Evolutionary conservation across 139 green algal species (phyloP).

Genomic region (Ulvella scutata): DNA sequence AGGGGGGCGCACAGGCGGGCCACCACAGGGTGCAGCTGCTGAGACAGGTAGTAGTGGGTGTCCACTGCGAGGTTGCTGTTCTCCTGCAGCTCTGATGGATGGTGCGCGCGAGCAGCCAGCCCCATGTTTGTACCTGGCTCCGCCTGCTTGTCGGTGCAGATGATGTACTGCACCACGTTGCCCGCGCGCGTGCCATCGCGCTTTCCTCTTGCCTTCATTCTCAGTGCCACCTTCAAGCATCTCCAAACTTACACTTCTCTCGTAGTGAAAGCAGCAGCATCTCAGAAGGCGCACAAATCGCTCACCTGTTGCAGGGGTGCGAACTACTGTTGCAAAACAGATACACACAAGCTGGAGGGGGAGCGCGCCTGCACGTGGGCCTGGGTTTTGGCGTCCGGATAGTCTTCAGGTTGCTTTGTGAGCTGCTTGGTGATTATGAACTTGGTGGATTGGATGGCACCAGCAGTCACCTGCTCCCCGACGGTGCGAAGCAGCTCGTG

Average conservation of each 20-base stretch:
- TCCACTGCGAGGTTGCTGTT: conserved; percentile 47
- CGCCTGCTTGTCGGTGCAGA: conserved; percentile 49
- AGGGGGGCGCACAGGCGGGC: conserved; percentile 73
- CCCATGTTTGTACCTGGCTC: not conserved
- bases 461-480: conserved; percentile 24
- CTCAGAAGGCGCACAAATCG: too few relatives aligned
- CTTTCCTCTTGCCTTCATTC: conserved; percentile 47
- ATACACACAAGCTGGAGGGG: not conserved
- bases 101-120: conserved; percentile 76
- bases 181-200: conserved; percentile 55
- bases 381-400: conserved; percentile 85
- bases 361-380: conserved; percentile 75
- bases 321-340: too few relatives aligned
- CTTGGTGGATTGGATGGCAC: conserved; percentile 55
- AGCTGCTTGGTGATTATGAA: conserved; percentile 97
- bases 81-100: conserved; percentile 74
- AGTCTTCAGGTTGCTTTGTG: conserved; percentile 85
- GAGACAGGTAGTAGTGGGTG: conserved; percentile 76
- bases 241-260: too few relatives aligned
- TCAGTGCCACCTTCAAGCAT: conserved; percentile 68
- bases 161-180: conserved; percentile 94
- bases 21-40: conserved; percentile 88
- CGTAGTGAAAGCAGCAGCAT: too few relatives aligned
- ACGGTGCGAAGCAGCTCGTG: conserved; percentile 53
- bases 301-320: too few relatives aligned